Percentiles rank a stretch among this genome's conserved stretches.
These are phyloP conservation scores for Tirmania nivea DNA, from an alignment of 495 filamentous ascomycete species.

Conservation along the genomic window DNA sequence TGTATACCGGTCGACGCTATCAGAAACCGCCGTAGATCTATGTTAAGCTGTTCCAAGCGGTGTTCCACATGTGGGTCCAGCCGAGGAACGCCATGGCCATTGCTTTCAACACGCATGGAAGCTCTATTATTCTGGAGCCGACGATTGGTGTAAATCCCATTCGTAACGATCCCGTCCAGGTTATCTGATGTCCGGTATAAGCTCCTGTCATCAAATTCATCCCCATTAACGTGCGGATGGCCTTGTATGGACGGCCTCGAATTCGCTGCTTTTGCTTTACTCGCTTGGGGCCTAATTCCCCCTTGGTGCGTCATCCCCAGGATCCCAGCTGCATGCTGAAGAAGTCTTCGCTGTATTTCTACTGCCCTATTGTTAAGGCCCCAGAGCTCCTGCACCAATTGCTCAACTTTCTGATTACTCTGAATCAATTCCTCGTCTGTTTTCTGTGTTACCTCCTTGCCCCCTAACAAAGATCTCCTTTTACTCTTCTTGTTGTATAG, in stretches of 20 bases:
- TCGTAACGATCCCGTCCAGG: slow-evolving; percentile 31
- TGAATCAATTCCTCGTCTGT: slow-evolving; percentile 51
- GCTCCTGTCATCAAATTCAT: slow-evolving; percentile 52
- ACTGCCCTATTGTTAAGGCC: slow-evolving; percentile 48
- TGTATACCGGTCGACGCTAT: slow-evolving; percentile 24
- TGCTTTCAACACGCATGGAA: slow-evolving; percentile 5
- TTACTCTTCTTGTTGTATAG: slow-evolving; percentile 37
- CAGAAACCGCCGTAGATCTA: slow-evolving; percentile 32
- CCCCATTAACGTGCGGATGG: not conserved
- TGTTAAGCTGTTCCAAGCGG: slow-evolving; percentile 51
- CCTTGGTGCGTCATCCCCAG: slow-evolving; percentile 68
- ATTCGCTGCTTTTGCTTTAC: not conserved
- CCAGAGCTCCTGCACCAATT: slow-evolving; percentile 60
- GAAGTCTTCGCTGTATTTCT: slow-evolving; percentile 44
- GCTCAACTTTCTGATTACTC: slow-evolving; percentile 64
- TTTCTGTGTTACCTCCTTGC: slow-evolving; percentile 22
- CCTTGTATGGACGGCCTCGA: not conserved
- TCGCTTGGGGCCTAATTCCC: not conserved
- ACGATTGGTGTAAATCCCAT: slow-evolving; percentile 24
- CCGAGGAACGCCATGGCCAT: not conserved
- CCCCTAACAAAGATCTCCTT: slow-evolving; percentile 16
- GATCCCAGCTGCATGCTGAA: slow-evolving; percentile 85
- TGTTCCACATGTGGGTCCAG: slow-evolving; percentile 38
- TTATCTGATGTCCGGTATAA: slow-evolving; percentile 53
- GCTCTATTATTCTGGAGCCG: slow-evolving; percentile 27